A percentile compares a stretch with the other conserved stretches of the same genome.
Evolutionary conservation across 768 basidiomycete genomes (phyloP).

Genomic region (Pisolithus orientalis): DNA sequence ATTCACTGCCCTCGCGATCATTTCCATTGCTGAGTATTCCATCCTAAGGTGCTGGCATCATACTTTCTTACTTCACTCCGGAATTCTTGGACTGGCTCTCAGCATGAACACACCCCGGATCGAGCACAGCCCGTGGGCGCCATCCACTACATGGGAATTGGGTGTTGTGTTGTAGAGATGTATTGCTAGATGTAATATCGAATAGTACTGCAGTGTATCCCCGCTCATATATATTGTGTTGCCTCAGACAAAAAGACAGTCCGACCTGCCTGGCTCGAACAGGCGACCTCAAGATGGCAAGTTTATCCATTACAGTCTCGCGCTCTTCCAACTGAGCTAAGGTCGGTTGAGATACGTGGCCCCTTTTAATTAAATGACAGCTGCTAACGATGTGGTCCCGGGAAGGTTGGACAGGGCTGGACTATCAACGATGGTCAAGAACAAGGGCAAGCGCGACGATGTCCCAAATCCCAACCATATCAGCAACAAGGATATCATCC

Average conservation of each 20-base stretch:
- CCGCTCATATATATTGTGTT: background rate
- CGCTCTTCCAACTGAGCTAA: conserved; percentile 47
- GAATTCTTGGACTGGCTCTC: conserved; percentile 88
- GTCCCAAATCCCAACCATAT: conserved; percentile 52
- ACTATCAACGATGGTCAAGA: conserved; percentile 51
- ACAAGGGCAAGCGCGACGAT: conserved; percentile 46
- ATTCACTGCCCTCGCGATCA: background rate
- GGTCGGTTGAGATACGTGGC: conserved; percentile 2
- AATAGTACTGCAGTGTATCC: too few species aligned
- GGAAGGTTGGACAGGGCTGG: too few species aligned
- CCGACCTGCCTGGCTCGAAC: conserved; percentile 39
- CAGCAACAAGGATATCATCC: conserved; percentile 68
- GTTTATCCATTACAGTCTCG: conserved; percentile 36
- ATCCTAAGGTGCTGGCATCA: conserved; percentile 73
- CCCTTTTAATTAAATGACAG: conserved; percentile 14
- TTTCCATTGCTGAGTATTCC: conserved; percentile 6
- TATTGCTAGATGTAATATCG: background rate
- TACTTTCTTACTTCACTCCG: conserved; percentile 94
- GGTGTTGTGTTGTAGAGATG: background rate
- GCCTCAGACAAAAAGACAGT: conserved; percentile 2
- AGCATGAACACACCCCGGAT: conserved; percentile 7
- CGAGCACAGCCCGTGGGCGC: background rate
- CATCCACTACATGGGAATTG: background rate
- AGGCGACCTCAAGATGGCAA: conserved; percentile 38
- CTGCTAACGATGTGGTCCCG: background rate